Percentiles rank a stretch among this genome's conserved stretches.
These are phyloP conservation scores for Pterulicium gracile DNA, from an alignment of 1,284 basidiomycete species.

Conservation along the genomic window DNA sequence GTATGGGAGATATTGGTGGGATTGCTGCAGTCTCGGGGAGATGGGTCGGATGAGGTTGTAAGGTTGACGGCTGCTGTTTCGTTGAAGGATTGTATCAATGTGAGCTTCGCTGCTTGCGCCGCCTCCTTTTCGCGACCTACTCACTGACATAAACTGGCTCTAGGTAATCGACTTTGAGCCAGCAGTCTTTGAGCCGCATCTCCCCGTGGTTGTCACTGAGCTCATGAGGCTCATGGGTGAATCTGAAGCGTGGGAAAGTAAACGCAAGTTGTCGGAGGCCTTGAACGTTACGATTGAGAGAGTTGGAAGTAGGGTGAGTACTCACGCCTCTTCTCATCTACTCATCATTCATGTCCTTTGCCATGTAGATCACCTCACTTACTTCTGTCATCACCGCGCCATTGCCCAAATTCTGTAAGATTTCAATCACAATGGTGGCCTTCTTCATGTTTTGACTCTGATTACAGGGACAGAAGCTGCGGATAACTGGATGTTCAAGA, in stretches of 20 bases:
- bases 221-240: slow-evolving; percentile 65
- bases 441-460: slow-evolving; percentile 7
- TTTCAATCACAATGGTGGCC: slow-evolving; percentile 2
- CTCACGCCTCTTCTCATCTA: not conserved
- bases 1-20: slow-evolving; percentile 77
- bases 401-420: slow-evolving; percentile 70
- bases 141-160: slow-evolving; percentile 2
- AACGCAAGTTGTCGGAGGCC: slow-evolving; percentile 59
- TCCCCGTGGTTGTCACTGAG: slow-evolving; percentile 46
- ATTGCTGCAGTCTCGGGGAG: slow-evolving; percentile 56
- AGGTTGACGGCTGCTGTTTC: slow-evolving; percentile 72
- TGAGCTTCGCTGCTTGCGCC: slow-evolving; percentile 29
- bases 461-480: slow-evolving; percentile 55
- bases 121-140: too few relatives aligned
- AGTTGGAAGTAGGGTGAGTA: slow-evolving; percentile 44
- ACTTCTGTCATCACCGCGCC: slow-evolving; percentile 54
- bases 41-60: slow-evolving; percentile 72
- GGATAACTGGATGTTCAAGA: slow-evolving; percentile 75
- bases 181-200: slow-evolving; percentile 46
- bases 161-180: slow-evolving; percentile 36
- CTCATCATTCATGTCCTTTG: slow-evolving; percentile 10
- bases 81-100: slow-evolving; percentile 72
- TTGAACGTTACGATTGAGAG: slow-evolving; percentile 69
- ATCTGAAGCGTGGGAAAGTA: slow-evolving; percentile 69
- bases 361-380: slow-evolving; percentile 60